Evolutionary conservation across 164 flowering plant species (phyloP).

Genomic region (Annona cherimola): DNA sequence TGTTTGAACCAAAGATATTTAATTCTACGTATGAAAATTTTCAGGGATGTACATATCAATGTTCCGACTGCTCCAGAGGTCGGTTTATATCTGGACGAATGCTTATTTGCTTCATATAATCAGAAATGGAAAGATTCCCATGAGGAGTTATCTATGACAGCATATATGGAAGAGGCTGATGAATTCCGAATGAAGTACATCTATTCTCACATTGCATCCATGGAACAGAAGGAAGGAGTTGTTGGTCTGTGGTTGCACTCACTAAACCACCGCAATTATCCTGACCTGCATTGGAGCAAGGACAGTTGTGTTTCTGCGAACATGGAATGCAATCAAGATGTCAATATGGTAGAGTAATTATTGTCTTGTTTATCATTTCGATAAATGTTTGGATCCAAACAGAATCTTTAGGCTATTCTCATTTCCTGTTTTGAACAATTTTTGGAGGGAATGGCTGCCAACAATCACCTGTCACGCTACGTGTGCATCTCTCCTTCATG

Average conservation of each 20-base stretch:
- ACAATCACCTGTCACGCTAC: neutral
- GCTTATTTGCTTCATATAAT: constrained; percentile 83
- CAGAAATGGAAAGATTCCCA: constrained; percentile 80
- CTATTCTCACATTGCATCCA: constrained; percentile 77
- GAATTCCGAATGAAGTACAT: constrained; percentile 81
- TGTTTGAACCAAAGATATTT: neutral
- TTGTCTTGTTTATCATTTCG: neutral
- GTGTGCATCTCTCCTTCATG: neutral
- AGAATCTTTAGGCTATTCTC: neutral
- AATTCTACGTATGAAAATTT: neutral
- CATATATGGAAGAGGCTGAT: constrained; percentile 67
- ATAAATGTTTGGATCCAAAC: neutral
- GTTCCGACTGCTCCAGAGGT: constrained; percentile 99
- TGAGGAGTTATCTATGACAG: constrained; percentile 82
- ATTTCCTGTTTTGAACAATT: neutral
- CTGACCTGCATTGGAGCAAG: constrained; percentile 44
- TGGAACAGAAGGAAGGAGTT: constrained; percentile 73
- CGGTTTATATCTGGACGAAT: constrained; percentile 89
- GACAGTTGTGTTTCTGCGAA: constrained; percentile 11
- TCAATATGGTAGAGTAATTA: constrained; percentile 15
- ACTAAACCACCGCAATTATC: constrained; percentile 79
- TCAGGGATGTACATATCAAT: constrained; percentile 67
- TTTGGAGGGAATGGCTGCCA: constrained; percentile 1
- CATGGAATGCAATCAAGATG: constrained; percentile 15
- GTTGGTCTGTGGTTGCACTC: constrained; percentile 94